Evolutionary conservation across 208 protist species (phyloP).

Genomic region (Leptomonas pyrrhocoris): DNA sequence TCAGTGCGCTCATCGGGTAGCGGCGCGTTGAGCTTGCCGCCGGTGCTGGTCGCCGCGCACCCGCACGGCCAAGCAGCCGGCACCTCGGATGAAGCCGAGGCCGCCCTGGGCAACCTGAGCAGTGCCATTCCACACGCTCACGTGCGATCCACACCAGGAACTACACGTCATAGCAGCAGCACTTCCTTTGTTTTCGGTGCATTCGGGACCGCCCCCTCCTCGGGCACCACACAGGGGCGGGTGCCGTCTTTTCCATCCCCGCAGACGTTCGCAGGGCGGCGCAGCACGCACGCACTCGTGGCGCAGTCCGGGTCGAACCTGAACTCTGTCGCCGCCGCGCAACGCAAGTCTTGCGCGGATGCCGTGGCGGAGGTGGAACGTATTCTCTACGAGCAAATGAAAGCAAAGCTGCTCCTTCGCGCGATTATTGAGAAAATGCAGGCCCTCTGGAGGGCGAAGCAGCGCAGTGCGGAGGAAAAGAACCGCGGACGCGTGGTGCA

Average conservation of each 20-base stretch:
- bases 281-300: slow-evolving; percentile 13
- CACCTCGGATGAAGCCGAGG: neutral
- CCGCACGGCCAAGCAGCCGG: neutral
- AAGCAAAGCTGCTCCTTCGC: slow-evolving; percentile 74
- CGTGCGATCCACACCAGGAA: neutral
- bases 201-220: neutral
- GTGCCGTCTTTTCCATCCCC: neutral
- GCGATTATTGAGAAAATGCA: slow-evolving; percentile 76
- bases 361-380: slow-evolving; percentile 55
- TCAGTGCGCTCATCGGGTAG: neutral
- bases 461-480: slow-evolving; percentile 45
- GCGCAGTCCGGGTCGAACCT: neutral
- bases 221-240: neutral
- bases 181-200: neutral
- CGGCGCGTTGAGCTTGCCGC: neutral
- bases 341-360: slow-evolving; percentile 19
- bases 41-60: neutral
- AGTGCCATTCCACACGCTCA: slow-evolving; percentile 10
- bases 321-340: neutral
- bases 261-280: neutral
- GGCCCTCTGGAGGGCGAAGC: slow-evolving; percentile 62
- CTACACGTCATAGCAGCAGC: neutral
- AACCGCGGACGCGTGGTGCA: slow-evolving; percentile 45
- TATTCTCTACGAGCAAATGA: slow-evolving; percentile 79
- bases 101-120: neutral